Evolutionary conservation across 805 yeast genomes (phyloP).

Genomic region (Lachancea lanzarotensis): DNA sequence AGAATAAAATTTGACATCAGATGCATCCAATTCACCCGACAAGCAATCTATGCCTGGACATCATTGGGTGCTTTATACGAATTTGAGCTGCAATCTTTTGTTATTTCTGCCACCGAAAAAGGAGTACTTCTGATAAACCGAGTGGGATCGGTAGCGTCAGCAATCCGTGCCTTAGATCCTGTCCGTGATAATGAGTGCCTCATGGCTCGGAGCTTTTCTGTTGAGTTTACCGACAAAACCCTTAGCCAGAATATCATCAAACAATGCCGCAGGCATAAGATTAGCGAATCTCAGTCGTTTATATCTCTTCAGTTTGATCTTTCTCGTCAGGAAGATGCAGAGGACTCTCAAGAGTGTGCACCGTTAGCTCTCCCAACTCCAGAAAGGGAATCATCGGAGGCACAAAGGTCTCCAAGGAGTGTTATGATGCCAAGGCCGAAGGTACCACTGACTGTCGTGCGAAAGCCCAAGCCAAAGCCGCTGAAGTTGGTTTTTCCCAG

Average conservation of each 20-base stretch:
- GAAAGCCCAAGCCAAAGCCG: background rate
- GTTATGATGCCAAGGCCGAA: background rate
- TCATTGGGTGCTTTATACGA: background rate
- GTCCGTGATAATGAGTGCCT: no score
- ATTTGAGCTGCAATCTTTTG: conserved; percentile 1
- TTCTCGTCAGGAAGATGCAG: conserved; percentile 2
- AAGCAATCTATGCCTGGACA: background rate
- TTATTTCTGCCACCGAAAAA: background rate
- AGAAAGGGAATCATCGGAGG: background rate
- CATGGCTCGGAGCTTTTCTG: background rate
- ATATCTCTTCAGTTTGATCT: conserved; percentile 18
- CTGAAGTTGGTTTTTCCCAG: conserved; percentile 1
- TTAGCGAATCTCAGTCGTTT: conserved; percentile 30
- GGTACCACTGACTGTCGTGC: no score
- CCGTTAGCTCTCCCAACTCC: background rate
- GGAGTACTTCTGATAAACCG: background rate
- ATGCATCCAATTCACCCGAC: background rate
- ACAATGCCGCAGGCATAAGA: conserved; percentile 18
- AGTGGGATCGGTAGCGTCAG: background rate
- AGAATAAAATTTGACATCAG: background rate
- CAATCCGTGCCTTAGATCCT: background rate
- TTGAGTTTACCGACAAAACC: background rate
- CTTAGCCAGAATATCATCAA: background rate
- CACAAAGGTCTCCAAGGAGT: background rate
- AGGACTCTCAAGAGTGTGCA: background rate